Percentiles rank a stretch among this genome's conserved stretches.
These are phyloP conservation scores for Dalbergia cochinchinensis DNA, from an alignment of 306 rosid genomes.

Conservation along the genomic window DNA sequence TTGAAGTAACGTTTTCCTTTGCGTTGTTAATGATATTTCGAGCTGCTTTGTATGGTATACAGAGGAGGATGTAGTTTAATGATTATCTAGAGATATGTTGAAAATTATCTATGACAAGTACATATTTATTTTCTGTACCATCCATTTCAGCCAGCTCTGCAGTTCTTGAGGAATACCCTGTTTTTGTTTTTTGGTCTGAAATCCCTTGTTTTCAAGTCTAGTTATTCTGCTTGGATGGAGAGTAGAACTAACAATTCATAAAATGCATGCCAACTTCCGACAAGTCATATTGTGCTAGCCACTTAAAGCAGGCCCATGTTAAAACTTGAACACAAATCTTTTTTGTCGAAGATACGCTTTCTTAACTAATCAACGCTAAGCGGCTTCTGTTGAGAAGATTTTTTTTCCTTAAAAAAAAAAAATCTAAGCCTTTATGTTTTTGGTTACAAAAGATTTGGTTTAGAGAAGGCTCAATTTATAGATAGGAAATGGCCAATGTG, in stretches of 20 bases:
- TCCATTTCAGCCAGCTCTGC: background rate
- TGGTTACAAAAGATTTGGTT: too few relatives aligned
- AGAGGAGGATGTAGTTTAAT: slow-evolving; percentile 28
- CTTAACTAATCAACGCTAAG: too few relatives aligned
- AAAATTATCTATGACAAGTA: slow-evolving; percentile 21
- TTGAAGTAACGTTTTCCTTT: slow-evolving; percentile 24
- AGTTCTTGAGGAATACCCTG: background rate
- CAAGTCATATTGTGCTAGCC: too few relatives aligned
- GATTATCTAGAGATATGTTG: background rate
- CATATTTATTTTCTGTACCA: background rate
- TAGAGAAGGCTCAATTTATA: too few relatives aligned
- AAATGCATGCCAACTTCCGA: background rate
- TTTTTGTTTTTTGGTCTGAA: background rate
- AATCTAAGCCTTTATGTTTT: too few relatives aligned
- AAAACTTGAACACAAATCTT: too few relatives aligned
- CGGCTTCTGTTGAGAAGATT: too few relatives aligned
- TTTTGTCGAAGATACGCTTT: too few relatives aligned
- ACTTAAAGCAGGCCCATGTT: too few relatives aligned
- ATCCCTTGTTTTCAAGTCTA: background rate
- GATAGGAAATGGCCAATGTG: too few relatives aligned
- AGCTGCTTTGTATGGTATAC: slow-evolving; percentile 12
- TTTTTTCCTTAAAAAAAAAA: too few relatives aligned
- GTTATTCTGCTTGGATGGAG: too few relatives aligned
- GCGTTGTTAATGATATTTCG: slow-evolving; percentile 26
- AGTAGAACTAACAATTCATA: background rate